Percentiles rank a stretch among this genome's conserved stretches.
Evolutionary conservation across 2,329 filamentous ascomycete genomes (phyloP).

Genomic region (Epichloe coenophiala): DNA sequence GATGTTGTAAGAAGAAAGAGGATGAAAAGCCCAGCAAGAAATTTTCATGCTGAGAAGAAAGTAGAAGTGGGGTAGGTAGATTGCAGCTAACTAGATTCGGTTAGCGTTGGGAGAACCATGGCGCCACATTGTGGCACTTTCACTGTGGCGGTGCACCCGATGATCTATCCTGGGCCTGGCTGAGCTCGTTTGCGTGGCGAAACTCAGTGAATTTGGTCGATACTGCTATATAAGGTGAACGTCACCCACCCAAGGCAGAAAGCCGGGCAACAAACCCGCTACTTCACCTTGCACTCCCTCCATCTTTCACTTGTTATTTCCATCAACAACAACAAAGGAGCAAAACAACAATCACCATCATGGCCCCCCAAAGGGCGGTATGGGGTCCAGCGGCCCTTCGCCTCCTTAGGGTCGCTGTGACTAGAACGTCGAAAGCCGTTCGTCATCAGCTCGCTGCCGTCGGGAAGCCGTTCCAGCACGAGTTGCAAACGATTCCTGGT

Average conservation of each 20-base stretch:
- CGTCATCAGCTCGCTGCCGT: constrained; percentile 34
- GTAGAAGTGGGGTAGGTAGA: constrained; percentile 1
- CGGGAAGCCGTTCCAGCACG: constrained; percentile 29
- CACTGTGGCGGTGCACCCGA: constrained; percentile 22
- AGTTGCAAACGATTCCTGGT: constrained; percentile 31
- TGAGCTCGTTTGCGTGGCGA: constrained; percentile 12
- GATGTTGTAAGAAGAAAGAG: not conserved
- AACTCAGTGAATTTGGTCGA: constrained; percentile 7
- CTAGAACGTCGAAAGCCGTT: constrained; percentile 36
- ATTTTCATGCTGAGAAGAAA: constrained; percentile 2
- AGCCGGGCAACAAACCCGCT: not conserved
- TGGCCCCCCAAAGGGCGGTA: constrained; percentile 42
- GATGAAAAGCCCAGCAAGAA: not conserved
- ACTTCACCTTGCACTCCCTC: not conserved
- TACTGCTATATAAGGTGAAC: constrained; percentile 11
- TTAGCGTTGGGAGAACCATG: not conserved
- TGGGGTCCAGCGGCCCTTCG: constrained; percentile 43
- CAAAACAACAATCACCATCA: constrained; percentile 17
- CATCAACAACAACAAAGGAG: not conserved
- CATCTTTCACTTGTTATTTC: not conserved
- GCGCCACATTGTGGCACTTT: not conserved
- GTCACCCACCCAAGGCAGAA: not conserved
- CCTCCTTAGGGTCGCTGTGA: constrained; percentile 37
- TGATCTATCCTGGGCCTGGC: constrained; percentile 3
- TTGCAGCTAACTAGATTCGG: not conserved